A percentile compares a stretch with the other conserved stretches of the same genome.
Evolutionary conservation across 352 stramenopile species (phyloP).

Genomic region (Pilasporangium apinafurcum): DNA sequence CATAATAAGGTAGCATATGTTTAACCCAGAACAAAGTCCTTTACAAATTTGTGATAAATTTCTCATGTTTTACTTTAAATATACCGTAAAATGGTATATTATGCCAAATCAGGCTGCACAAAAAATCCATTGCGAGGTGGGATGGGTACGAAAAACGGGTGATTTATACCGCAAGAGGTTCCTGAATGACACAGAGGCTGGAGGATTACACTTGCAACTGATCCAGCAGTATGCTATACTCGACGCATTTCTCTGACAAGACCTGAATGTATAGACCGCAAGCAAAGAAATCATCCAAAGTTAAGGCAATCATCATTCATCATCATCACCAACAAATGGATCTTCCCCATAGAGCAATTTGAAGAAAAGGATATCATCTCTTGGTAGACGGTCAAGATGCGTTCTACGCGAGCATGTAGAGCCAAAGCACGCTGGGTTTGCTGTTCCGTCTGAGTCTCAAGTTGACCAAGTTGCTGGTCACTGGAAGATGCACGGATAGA

Average conservation of each 20-base stretch:
- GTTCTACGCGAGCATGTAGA: slow-evolving; percentile 42
- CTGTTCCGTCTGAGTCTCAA: slow-evolving; percentile 22
- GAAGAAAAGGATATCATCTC: slow-evolving; percentile 42
- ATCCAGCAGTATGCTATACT: slow-evolving; percentile 50
- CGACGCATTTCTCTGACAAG: slow-evolving; percentile 65
- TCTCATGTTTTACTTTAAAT: too few relatives aligned
- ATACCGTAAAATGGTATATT: too few relatives aligned
- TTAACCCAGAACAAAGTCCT: too few relatives aligned
- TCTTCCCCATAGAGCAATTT: too few relatives aligned
- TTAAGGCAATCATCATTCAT: slow-evolving; percentile 4
- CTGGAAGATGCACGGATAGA: slow-evolving; percentile 12
- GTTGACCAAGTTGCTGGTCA: slow-evolving; percentile 10
- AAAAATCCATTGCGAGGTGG: too few relatives aligned
- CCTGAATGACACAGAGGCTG: too few relatives aligned
- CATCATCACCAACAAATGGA: not conserved
- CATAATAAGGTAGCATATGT: too few relatives aligned
- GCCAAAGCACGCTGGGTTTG: slow-evolving; percentile 36
- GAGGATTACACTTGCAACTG: slow-evolving; percentile 28
- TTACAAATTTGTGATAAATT: too few relatives aligned
- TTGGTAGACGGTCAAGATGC: slow-evolving; percentile 47
- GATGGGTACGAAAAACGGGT: too few relatives aligned
- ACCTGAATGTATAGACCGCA: slow-evolving; percentile 27
- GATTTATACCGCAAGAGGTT: too few relatives aligned
- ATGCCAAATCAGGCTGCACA: too few relatives aligned
- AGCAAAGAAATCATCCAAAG: not conserved